phyloP scores from a whole-genome alignment of 2,329 filamentous ascomycete genomes.

The Didymella keratinophila region DNA sequence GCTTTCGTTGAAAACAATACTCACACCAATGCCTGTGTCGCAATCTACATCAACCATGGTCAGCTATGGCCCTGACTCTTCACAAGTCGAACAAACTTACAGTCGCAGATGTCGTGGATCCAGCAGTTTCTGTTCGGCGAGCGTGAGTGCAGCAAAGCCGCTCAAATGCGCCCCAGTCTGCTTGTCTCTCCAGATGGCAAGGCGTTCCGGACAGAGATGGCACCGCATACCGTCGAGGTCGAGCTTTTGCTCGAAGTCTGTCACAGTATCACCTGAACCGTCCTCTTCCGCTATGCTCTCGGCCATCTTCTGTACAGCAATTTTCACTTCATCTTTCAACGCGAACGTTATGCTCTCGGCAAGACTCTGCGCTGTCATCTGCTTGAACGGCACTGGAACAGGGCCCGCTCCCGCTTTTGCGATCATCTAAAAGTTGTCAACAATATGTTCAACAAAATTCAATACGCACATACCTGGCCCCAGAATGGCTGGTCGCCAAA shows the following conservation, averaged over 20 bases:
- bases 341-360: constrained; percentile 57
- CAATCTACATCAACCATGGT: constrained; percentile 12
- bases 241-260: constrained; percentile 25
- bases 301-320: constrained; percentile 30
- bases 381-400: constrained; percentile 56
- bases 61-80: background rate
- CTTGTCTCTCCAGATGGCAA: constrained; percentile 32
- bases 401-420: constrained; percentile 60
- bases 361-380: constrained; percentile 55
- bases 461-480: constrained; percentile 44
- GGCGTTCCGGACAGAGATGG: constrained; percentile 28
- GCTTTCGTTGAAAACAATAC: background rate
- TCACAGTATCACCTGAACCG: constrained; percentile 20
- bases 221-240: constrained; percentile 30
- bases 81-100: constrained; percentile 12
- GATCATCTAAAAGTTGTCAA: constrained; percentile 52
- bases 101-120: constrained; percentile 24
- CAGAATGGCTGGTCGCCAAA: constrained; percentile 67
- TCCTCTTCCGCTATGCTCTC: constrained; percentile 29
- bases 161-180: constrained; percentile 30
- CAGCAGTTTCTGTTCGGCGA: constrained; percentile 16
- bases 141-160: constrained; percentile 24
- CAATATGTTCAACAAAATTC: background rate
- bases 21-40: constrained; percentile 34
- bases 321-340: constrained; percentile 49